A percentile compares a stretch with the other conserved stretches of the same genome.
Evolutionary conservation across 306 rosid species (phyloP).

Genomic region (Astragalus membranaceus): DNA sequence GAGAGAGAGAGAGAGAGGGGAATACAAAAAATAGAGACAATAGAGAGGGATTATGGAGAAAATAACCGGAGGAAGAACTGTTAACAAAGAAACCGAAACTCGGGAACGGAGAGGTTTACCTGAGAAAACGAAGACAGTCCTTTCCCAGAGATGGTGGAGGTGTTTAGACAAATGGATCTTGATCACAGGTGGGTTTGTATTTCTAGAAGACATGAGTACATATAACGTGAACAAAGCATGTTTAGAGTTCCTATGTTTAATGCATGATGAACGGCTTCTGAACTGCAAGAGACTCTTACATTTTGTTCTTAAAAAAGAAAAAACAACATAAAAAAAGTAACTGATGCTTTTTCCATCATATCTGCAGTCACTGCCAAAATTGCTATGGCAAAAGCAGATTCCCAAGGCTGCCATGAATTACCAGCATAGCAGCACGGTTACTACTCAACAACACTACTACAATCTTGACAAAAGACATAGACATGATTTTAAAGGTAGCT

Average conservation of each 20-base stretch:
- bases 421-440: not conserved
- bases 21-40: not conserved
- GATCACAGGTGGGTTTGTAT: not conserved
- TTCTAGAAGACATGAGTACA: not conserved
- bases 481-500: not conserved
- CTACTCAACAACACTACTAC: not conserved
- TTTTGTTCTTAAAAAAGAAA: not conserved
- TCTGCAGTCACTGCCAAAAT: not conserved
- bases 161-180: not conserved
- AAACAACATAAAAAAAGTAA: not conserved
- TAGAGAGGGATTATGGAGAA: not conserved
- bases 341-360: not conserved
- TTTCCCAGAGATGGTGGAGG: not conserved
- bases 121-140: not conserved
- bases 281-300: not conserved
- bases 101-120: not conserved
- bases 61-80: not conserved
- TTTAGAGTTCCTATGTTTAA: not conserved
- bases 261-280: not conserved
- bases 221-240: not conserved
- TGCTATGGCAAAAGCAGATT: not conserved
- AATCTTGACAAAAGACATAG: not conserved
- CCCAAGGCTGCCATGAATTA: not conserved
- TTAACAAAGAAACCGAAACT: not conserved
- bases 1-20: not conserved